These are phyloP conservation scores for Boletus fagicola DNA, from an alignment of 768 basidiomycete species.

Conservation along the genomic window DNA sequence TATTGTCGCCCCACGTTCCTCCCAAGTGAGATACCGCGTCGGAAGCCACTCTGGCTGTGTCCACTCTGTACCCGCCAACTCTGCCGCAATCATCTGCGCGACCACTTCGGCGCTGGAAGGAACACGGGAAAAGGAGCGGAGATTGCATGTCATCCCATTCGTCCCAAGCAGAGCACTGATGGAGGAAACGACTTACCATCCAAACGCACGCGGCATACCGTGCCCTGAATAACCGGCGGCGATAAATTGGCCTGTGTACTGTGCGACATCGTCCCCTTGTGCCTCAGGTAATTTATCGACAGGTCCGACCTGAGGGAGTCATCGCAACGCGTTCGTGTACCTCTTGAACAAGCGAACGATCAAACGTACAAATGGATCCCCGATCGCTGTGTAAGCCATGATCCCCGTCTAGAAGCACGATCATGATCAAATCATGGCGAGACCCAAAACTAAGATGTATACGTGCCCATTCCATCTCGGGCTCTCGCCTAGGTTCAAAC, in stretches of 20 bases:
- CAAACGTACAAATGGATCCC: conserved; percentile 63
- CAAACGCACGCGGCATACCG: conserved; percentile 76
- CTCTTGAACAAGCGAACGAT: neutral
- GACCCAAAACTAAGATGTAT: neutral
- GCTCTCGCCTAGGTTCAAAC: conserved; percentile 47
- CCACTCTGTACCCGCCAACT: conserved; percentile 47
- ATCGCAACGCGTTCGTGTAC: neutral
- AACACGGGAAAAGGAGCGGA: neutral
- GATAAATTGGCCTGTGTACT: conserved; percentile 62
- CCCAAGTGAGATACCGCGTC: conserved; percentile 45
- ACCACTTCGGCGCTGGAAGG: conserved; percentile 56
- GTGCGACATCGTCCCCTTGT: conserved; percentile 17
- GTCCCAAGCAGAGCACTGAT: neutral
- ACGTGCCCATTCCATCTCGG: conserved; percentile 82
- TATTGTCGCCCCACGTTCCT: neutral
- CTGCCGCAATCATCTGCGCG: conserved; percentile 54
- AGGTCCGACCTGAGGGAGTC: conserved; percentile 54
- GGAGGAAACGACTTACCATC: conserved; percentile 40
- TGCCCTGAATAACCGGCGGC: conserved; percentile 74
- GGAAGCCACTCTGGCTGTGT: conserved; percentile 62
- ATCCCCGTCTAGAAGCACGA: conserved; percentile 62
- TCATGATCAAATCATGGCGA: neutral
- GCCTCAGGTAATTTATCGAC: conserved; percentile 36
- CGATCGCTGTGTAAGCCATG: conserved; percentile 65
- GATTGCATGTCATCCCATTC: neutral